Evolutionary conservation across 306 rosid genomes (phyloP).

Genomic region (Sesbania bispinosa): DNA sequence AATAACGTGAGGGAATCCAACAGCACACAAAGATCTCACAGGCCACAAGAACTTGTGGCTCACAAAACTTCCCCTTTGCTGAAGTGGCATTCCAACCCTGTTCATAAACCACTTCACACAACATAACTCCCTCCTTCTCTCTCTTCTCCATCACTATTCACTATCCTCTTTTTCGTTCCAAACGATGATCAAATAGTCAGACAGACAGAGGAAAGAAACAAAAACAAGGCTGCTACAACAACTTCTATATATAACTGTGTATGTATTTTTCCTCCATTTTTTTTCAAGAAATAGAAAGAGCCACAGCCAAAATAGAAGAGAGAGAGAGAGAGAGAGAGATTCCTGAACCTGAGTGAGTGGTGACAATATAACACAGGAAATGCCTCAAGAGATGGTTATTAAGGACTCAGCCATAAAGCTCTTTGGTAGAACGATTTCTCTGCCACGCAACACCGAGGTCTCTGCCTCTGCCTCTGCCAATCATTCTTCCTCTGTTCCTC

Average conservation of each 20-base stretch:
- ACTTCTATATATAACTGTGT: neutral
- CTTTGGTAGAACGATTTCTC: slow-evolving; percentile 71
- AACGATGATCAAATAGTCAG: neutral
- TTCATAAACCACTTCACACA: slow-evolving; percentile 29
- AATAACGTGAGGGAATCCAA: slow-evolving; percentile 66
- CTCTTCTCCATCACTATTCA: neutral
- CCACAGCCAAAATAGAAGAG: neutral
- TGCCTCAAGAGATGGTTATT: slow-evolving; percentile 48
- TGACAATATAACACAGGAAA: slow-evolving; percentile 34
- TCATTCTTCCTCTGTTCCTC: slow-evolving; percentile 10
- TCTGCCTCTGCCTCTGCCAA: slow-evolving; percentile 10
- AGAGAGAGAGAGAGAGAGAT: neutral
- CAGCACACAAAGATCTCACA: slow-evolving; percentile 62
- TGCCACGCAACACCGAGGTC: slow-evolving; percentile 31
- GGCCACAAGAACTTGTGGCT: slow-evolving; percentile 92
- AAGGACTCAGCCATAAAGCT: slow-evolving; percentile 67
- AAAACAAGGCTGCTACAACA: neutral
- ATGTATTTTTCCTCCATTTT: neutral
- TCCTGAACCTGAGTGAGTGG: too few relatives aligned
- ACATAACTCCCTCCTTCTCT: neutral
- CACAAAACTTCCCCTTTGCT: slow-evolving; percentile 44
- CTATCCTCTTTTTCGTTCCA: slow-evolving; percentile 10
- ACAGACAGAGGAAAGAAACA: neutral
- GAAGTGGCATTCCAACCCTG: slow-evolving; percentile 50
- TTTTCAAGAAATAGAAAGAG: slow-evolving; percentile 10